Percentiles rank a stretch among this genome's conserved stretches.
phyloP scores from a whole-genome alignment of 768 basidiomycete species.

The Trametes cingulata region DNA sequence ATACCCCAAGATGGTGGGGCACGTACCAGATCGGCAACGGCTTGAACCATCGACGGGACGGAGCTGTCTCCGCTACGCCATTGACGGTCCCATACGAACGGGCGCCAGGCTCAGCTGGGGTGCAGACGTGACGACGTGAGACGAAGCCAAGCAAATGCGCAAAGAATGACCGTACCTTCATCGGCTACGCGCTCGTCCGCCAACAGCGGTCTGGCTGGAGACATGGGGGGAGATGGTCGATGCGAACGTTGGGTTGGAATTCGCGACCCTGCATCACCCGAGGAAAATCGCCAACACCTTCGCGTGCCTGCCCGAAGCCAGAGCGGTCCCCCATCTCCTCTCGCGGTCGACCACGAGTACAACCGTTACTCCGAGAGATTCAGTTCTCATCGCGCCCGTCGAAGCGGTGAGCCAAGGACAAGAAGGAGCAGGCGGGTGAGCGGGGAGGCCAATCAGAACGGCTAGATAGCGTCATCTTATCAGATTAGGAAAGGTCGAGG shows the following conservation, averaged over 20 bases:
- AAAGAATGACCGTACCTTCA: neutral
- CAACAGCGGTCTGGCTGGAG: neutral
- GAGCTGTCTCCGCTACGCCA: neutral
- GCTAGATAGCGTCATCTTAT: conserved; percentile 13
- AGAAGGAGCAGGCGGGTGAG: neutral
- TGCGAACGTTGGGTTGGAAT: neutral
- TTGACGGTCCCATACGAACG: neutral
- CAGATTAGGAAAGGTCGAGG: conserved; percentile 2
- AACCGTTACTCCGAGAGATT: neutral
- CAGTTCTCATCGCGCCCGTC: neutral
- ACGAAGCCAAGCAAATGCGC: neutral
- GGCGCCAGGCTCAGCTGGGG: neutral
- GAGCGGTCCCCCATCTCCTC: neutral
- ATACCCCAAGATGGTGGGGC: too few species aligned
- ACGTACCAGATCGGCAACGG: conserved; percentile 15
- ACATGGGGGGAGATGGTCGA: conserved; percentile 3
- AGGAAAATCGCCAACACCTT: neutral
- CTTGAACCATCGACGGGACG: conserved; percentile 1
- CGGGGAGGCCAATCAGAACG: conserved; percentile 8
- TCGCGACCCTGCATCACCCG: neutral
- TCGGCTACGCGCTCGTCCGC: neutral
- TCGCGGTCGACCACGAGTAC: neutral
- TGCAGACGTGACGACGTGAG: neutral
- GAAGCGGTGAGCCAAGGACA: neutral
- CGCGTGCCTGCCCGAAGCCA: too few species aligned